phyloP scores from a whole-genome alignment of 345 rosid species.

The Rhodamnia rubescens region DNA sequence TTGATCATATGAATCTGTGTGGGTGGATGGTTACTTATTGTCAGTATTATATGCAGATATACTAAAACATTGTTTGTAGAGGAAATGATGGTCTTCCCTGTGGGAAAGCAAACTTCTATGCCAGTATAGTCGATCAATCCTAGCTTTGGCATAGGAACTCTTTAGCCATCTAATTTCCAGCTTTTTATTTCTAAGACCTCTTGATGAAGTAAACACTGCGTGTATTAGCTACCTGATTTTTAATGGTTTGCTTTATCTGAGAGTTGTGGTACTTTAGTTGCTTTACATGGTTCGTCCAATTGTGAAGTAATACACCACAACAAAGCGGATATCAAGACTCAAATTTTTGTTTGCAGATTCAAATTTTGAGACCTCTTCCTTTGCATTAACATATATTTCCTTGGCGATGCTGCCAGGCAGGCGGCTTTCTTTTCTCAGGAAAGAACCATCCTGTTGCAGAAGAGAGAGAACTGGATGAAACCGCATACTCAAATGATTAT shows the following conservation, averaged over 20 bases:
- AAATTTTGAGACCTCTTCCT: not conserved
- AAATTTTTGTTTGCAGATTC: not conserved
- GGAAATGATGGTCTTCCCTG: not conserved
- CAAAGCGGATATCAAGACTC: not conserved
- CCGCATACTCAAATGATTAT: slow-evolving; percentile 36
- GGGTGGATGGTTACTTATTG: not conserved
- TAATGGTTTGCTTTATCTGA: not conserved
- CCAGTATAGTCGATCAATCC: not conserved
- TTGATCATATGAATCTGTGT: not conserved
- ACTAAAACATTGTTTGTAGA: not conserved
- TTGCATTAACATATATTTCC: not conserved
- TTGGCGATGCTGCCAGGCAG: slow-evolving; percentile 44
- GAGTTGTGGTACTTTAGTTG: not conserved
- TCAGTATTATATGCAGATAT: not conserved
- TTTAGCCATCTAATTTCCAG: not conserved
- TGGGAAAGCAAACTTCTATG: not conserved
- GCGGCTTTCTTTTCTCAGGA: slow-evolving; percentile 70
- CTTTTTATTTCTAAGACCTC: not conserved
- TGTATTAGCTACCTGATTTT: not conserved
- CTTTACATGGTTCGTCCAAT: not conserved
- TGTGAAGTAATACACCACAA: not conserved
- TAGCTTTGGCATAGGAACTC: not conserved
- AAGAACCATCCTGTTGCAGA: slow-evolving; percentile 50
- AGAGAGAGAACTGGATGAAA: slow-evolving; percentile 75
- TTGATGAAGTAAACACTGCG: not conserved